phyloP scores from a whole-genome alignment of 768 basidiomycete genomes.

The Tylopilus plumbeoviolaceoides region DNA sequence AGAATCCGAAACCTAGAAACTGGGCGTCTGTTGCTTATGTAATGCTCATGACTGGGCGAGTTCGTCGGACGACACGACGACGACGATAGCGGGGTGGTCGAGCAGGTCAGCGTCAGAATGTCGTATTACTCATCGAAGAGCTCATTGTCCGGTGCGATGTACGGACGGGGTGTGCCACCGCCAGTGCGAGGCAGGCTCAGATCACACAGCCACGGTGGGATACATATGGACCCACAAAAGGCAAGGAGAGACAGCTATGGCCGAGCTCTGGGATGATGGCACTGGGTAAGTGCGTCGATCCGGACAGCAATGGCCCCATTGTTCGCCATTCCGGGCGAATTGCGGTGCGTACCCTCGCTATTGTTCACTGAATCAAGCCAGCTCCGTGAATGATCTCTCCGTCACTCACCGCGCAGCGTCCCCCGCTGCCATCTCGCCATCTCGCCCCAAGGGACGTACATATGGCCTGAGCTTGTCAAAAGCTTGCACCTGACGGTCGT shows the following conservation, averaged over 20 bases:
- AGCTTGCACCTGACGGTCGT: conserved; percentile 14
- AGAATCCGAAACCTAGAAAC: conserved; percentile 10
- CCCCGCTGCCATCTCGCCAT: conserved; percentile 1
- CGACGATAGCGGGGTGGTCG: too few relatives aligned
- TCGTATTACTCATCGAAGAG: neutral
- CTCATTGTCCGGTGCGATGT: neutral
- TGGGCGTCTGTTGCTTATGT: conserved; percentile 1
- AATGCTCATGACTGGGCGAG: neutral
- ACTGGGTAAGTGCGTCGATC: conserved; percentile 15
- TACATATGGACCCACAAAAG: conserved; percentile 40
- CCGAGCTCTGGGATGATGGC: neutral
- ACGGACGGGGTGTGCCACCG: neutral
- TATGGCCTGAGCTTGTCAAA: conserved; percentile 15
- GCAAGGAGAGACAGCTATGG: conserved; percentile 11
- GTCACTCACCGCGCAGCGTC: conserved; percentile 2
- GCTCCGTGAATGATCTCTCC: conserved; percentile 2
- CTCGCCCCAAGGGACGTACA: neutral
- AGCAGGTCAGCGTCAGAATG: neutral
- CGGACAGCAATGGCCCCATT: conserved; percentile 17
- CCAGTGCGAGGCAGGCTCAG: neutral
- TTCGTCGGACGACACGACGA: too few relatives aligned
- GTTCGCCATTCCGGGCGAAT: conserved; percentile 25
- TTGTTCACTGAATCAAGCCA: conserved; percentile 25
- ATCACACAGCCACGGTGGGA: conserved; percentile 37
- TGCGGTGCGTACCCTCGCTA: conserved; percentile 20